Evolutionary conservation across 257 asterid species (phyloP), one percentile per base, ranked within the genome.

Genomic region (Solanum tacnaense): DNA sequence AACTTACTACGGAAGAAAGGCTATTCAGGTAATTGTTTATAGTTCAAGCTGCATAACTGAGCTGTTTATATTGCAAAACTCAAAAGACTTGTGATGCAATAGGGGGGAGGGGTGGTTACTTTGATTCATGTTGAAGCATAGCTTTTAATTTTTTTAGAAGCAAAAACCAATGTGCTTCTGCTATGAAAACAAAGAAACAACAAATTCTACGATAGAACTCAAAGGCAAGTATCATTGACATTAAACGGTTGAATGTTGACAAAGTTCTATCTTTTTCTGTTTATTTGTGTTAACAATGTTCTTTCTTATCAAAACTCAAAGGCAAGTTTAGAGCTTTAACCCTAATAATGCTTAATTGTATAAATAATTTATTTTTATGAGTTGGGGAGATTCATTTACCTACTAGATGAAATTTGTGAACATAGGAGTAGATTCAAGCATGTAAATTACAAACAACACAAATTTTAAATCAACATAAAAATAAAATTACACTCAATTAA

Each of bases 1-100:
- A 96, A 97, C 94, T 94, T 97, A 89, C 91, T 97, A 89, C 94
- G 98, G 36, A 97, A 94, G 95, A 94, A 92, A 91, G 98, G 94
- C 70, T 38, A 86, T 88, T 86, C 96, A 93, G 99, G 99, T 96
- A 91, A 65, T 82, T 35, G 23, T 81, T 68, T n/a, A 86, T 67
- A 62, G 73, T 58, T 81, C 38, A 82, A 49, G 71, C 86, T 49
- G 86, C 68, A 46, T 29, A 82, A 20, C 44, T 82, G 73, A 81
- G 79, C 35, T 18, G 82, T 65, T 79, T 82, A 39, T 49, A 31
- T 18, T 49, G 86, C 44, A 82, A 82, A 49, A 81, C 85, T 20
- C 44, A 49, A 44, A 27, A 49, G 12, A 31, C 85, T 81, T 81
- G 41, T 49, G 39, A 29, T 81, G 85, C 21, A 10, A 20, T 4